Evolutionary conservation across 2,329 filamentous ascomycete species (phyloP).

Genomic region (Macrophomina pseudophaseolina): DNA sequence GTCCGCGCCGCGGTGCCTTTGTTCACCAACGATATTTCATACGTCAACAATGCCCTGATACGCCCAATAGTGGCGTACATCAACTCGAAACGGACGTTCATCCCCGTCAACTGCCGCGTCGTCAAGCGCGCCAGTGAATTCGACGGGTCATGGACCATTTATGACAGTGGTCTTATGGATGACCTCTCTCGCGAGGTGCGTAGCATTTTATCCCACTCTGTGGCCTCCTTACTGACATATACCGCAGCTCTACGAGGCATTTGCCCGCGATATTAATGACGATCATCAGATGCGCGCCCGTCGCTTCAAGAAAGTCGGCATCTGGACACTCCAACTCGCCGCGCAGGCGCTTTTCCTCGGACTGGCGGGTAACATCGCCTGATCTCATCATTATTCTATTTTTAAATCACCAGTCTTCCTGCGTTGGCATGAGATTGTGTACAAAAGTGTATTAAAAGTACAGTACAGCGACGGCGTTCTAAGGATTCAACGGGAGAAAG

Average conservation of each 20-base stretch:
- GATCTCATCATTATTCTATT: conserved; percentile 13
- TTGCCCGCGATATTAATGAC: conserved; percentile 88
- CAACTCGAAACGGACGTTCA: conserved; percentile 92
- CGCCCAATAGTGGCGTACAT: conserved; percentile 98
- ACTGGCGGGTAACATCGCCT: conserved; percentile 80
- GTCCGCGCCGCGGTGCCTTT: conserved; percentile 91
- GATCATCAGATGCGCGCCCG: conserved; percentile 85
- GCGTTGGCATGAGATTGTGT: conserved; percentile 7
- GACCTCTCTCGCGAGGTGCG: conserved; percentile 82
- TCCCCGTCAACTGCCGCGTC: conserved; percentile 91
- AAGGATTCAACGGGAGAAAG: background rate
- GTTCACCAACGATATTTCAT: conserved; percentile 89
- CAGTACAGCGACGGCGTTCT: conserved; percentile 24
- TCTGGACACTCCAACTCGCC: conserved; percentile 92
- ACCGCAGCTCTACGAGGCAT: conserved; percentile 80
- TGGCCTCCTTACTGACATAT: conserved; percentile 16
- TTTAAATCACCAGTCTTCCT: background rate
- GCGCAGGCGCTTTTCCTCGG: conserved; percentile 95
- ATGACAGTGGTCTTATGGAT: conserved; percentile 91
- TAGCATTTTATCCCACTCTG: conserved; percentile 16
- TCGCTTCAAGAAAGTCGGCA: conserved; percentile 90
- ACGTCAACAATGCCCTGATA: conserved; percentile 94
- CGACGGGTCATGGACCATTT: conserved; percentile 93
- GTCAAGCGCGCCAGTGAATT: conserved; percentile 90
- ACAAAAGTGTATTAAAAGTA: conserved; percentile 23